Evolutionary conservation across 768 basidiomycete genomes (phyloP).

Genomic region (Pleurotus ostreatus): DNA sequence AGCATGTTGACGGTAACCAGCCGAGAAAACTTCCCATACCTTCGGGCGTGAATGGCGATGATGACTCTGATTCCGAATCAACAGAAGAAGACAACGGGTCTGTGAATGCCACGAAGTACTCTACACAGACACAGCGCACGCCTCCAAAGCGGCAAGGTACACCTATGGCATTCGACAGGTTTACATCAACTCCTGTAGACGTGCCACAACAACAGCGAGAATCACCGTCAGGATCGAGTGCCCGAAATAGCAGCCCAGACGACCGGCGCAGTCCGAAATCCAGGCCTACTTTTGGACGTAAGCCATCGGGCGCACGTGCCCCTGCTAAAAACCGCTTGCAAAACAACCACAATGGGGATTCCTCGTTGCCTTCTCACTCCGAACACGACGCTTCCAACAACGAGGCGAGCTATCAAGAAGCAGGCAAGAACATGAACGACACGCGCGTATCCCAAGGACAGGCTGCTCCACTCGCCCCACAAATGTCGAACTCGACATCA

Average conservation of each 20-base stretch:
- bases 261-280: slow-evolving; percentile 29
- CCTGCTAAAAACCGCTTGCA: slow-evolving; percentile 23
- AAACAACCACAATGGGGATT: slow-evolving; percentile 7
- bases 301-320: slow-evolving; percentile 84
- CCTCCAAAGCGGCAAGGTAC: slow-evolving; percentile 29
- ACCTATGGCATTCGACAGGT: slow-evolving; percentile 34
- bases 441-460: neutral
- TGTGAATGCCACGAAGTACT: neutral
- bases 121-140: slow-evolving; percentile 1
- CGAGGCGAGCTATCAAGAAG: slow-evolving; percentile 27
- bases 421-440: slow-evolving; percentile 13
- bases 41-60: slow-evolving; percentile 37
- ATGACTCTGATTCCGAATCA: slow-evolving; percentile 29
- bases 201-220: slow-evolving; percentile 8
- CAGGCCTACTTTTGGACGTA: slow-evolving; percentile 53
- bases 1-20: slow-evolving; percentile 37
- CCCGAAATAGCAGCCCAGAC: slow-evolving; percentile 13
- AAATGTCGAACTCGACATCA: slow-evolving; percentile 8
- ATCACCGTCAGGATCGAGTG: slow-evolving; percentile 4
- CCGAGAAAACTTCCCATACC: slow-evolving; percentile 14
- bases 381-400: slow-evolving; percentile 1
- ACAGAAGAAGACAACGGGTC: slow-evolving; percentile 12
- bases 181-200: slow-evolving; percentile 16
- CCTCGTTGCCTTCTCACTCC: slow-evolving; percentile 8
- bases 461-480: neutral